Evolutionary conservation across 352 stramenopile genomes (phyloP), one percentile per base, ranked within the genome.

Genomic region (Phytophthora pluvialis): DNA sequence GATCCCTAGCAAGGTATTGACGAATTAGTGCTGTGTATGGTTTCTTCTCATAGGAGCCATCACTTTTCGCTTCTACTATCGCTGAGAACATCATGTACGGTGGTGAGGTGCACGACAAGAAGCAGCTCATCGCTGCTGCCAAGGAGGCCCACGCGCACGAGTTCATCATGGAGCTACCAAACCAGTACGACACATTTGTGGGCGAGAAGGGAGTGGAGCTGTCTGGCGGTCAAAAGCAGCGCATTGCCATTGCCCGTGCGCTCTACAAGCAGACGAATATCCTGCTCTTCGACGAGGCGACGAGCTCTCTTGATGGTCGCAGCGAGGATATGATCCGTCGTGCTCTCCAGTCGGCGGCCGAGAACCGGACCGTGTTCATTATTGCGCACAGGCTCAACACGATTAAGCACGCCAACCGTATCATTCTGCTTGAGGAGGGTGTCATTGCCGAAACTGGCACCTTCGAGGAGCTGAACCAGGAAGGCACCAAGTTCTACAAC

Each of bases 201-300:
- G 96, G 97, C 43, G 97, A 99, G 77, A 95, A 98, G 53, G 97
- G 97, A 11, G 81, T 98, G 16, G 98, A 99, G 72, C 80, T 99
- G 0, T 98, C 83, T 15, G 98, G 97, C 46, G 96, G 96, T 28
- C 95, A 99, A 76, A 99, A 99, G 74, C 98, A 99, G 80, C 88
- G 97, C 21, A 75, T 96, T 46, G 87, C 88, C 21, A 94, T 96
- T 38, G 88, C 88, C 5, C 81, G 88, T 12, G 88, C 88, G 16
- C 59, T 96, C 32, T 91, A 95, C 69, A 94, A 92, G 64, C 70
- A 83, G 32, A 88, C 85, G 3, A 88, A 91, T 46, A 85, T 96
- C 55, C 57, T 96, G 51, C 59, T 96, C 5, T 90, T 96, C 25
- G 88, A 96, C 29, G 88, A 96, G 70, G 88, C 88, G 15, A 96